Evolutionary conservation across 306 rosid species (phyloP).

Genomic region (Vachellia collinsii): DNA sequence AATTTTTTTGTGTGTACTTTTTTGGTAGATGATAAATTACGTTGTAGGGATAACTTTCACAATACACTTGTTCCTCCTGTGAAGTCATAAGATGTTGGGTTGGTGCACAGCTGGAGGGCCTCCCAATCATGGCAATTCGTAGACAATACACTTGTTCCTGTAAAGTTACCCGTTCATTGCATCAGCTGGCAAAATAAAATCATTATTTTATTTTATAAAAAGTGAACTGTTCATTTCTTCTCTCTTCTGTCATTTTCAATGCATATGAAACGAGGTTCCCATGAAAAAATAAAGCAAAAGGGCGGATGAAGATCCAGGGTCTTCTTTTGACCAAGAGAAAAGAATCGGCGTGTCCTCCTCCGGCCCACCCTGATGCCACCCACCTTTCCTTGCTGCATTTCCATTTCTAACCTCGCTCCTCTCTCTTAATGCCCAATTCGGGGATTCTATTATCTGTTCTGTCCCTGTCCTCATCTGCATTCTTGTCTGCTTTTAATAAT

Average conservation of each 20-base stretch:
- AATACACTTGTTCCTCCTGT: no score
- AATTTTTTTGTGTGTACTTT: no score
- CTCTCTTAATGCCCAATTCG: not conserved
- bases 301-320: not conserved
- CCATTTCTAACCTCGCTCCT: constrained; percentile 9
- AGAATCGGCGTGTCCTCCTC: not conserved
- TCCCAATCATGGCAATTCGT: not conserved
- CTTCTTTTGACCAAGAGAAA: constrained; percentile 18
- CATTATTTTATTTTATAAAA: no score
- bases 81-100: not conserved
- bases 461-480: not conserved
- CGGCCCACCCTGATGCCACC: not conserved
- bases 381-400: not conserved
- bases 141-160: not conserved
- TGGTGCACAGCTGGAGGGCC: not conserved
- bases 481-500: not conserved
- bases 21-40: no score
- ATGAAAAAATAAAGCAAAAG: not conserved
- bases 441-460: not conserved
- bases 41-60: no score
- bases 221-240: not conserved
- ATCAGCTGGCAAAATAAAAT: not conserved
- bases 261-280: no score
- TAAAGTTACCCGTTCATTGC: not conserved
- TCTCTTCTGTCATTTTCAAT: no score